Conservation (phyloP, 163 green algal genomes). For the Chlamydomonas reinhardtii region DNA sequence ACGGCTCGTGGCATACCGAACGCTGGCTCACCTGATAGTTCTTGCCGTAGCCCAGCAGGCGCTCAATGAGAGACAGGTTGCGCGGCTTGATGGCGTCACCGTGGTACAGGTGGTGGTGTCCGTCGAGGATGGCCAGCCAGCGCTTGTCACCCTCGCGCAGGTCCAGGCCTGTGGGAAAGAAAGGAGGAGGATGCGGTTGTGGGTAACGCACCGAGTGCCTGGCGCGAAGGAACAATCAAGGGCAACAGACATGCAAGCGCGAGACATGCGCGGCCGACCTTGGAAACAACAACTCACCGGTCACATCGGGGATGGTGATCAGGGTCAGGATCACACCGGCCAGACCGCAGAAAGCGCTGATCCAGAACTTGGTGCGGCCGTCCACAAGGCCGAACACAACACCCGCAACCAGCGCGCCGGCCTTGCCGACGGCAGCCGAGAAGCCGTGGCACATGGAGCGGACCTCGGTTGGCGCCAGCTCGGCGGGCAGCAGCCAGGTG, state of each 20-base stretch:
- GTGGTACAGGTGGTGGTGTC: not conserved
- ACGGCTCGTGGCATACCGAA: no score
- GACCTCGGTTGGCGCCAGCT: conserved; percentile 44
- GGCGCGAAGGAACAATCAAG: no score
- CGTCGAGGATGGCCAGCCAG: conserved; percentile 17
- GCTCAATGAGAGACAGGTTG: not conserved
- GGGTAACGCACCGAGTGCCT: no score
- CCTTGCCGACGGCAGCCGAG: conserved; percentile 76
- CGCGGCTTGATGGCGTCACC: not conserved
- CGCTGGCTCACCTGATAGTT: not conserved
- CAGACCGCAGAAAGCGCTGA: conserved; percentile 48
- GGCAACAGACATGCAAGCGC: no score
- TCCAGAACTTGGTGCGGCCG: conserved; percentile 40
- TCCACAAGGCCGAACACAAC: conserved; percentile 43
- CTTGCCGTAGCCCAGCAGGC: conserved; percentile 9
- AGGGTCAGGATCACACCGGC: conserved; percentile 1
- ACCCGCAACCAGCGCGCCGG: conserved; percentile 47
- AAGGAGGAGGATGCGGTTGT: no score
- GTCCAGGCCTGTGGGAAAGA: not conserved
- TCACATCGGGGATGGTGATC: not conserved
- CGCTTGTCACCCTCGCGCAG: conserved; percentile 7
- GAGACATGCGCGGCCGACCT: no score
- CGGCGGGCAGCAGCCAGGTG: conserved; percentile 74
- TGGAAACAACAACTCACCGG: not conserved
- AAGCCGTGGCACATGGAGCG: conserved; percentile 74